Evolutionary conservation across 805 yeast genomes (phyloP), one percentile per base, ranked within the genome.

Genomic region (Candida peoriensis): DNA sequence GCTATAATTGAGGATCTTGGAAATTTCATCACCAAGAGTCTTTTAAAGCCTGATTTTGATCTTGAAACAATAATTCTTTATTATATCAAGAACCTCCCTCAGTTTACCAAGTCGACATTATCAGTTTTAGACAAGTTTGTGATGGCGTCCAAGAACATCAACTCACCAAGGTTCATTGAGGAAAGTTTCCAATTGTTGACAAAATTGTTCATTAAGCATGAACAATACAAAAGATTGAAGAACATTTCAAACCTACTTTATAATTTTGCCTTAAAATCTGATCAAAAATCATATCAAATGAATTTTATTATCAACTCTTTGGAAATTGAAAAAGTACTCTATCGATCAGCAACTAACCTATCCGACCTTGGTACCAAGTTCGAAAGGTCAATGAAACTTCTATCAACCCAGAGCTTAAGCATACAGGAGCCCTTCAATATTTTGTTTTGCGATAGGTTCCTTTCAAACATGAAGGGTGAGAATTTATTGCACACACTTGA

Each of bases 161-260:
- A 37, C 2, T 20, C 37, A 1, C 39, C 46, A 6, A 27, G 28
- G 7, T 37, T 43, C 8, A 32, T 53, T 5, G 21, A 36, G 4
- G n/a, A 13, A 2, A 20, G 46, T 3, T 47, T 54, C 25, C 18
- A 17, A 1, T 42, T 38, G 4, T 36, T 60, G n/a, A 30, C 39
- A 14, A 29, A 40, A 6, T 46, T 52, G 31, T 61, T 53, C 21
- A 29, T 31, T 15, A 44, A 9, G 14, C 35, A 24, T 21, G 50
- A 37, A 30, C 67, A 60, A 24, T 34, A 29, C 14, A 71, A 67
- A 41, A 50, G 79, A 37, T 48, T 70, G 6, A 56, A 64, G 32
- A 73, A 72, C 44, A 41, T 74, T 4, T 65, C 77, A 4, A 72
- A 69, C 41, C 32, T 74, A 10, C 50, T 64, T 6, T 73, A 61